Conservation (phyloP, 768 basidiomycete genomes). For the Wakefieldia striispora region DNA sequence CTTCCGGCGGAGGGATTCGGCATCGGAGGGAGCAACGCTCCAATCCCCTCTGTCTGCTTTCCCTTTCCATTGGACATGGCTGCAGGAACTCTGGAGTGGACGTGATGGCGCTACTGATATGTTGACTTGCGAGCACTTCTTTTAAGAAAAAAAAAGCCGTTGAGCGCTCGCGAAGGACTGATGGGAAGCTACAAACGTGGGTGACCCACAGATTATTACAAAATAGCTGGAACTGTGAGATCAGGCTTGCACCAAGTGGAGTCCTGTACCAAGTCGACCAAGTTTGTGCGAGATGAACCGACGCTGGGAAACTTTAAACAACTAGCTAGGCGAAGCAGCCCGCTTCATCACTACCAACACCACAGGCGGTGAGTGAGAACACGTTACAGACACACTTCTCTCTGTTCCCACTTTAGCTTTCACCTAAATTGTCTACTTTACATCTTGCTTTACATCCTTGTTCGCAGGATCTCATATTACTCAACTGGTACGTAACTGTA, state of each 20-base stretch:
- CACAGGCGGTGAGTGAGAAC: no score
- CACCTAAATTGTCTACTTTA: no score
- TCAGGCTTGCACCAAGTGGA: background rate
- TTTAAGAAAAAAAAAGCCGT: background rate
- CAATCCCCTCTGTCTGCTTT: slow-evolving; percentile 22
- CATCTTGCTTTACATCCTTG: background rate
- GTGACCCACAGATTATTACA: slow-evolving; percentile 6
- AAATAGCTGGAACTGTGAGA: slow-evolving; percentile 1
- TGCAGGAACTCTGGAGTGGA: background rate
- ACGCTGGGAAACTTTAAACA: slow-evolving; percentile 4
- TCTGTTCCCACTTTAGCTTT: background rate
- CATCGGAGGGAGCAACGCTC: slow-evolving; percentile 35
- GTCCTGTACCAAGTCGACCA: background rate
- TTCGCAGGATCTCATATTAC: background rate
- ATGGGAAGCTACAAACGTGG: background rate
- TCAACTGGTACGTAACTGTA: background rate
- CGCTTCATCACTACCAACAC: no score
- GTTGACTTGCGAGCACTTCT: background rate
- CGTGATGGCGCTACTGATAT: background rate
- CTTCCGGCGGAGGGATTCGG: slow-evolving; percentile 59
- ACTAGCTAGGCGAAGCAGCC: no score
- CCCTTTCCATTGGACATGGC: slow-evolving; percentile 33
- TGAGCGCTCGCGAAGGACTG: slow-evolving; percentile 8
- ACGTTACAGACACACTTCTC: no score
- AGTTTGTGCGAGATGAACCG: slow-evolving; percentile 7